A percentile compares a stretch with the other conserved stretches of the same genome.
phyloP scores from a whole-genome alignment of 2,329 filamentous ascomycete species.

The Pseudocercospora pini-densiflorae region DNA sequence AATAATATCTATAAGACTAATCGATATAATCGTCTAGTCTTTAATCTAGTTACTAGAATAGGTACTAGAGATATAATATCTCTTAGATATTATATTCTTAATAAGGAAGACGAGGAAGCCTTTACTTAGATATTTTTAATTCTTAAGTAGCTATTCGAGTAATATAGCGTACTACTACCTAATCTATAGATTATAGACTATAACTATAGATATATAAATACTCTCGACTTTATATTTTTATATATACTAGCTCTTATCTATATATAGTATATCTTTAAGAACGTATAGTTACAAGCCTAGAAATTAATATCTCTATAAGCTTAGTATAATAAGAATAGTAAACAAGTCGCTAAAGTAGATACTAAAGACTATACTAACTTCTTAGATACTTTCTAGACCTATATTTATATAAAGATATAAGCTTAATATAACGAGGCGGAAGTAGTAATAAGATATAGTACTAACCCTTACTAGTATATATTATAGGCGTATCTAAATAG shows the following conservation, averaged over 20 bases:
- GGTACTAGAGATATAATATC: neutral
- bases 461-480: neutral
- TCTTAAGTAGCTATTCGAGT: neutral
- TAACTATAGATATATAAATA: neutral
- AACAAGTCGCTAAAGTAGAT: neutral
- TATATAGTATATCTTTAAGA: neutral
- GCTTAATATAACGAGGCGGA: neutral
- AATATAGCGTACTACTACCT: neutral
- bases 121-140: neutral
- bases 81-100: neutral
- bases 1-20: conserved; percentile 6
- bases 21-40: neutral
- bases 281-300: neutral
- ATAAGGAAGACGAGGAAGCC: neutral
- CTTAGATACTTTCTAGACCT: neutral
- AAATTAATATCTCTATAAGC: neutral
- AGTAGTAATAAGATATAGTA: neutral
- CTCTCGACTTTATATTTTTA: neutral
- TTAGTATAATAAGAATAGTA: neutral
- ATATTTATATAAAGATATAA: neutral
- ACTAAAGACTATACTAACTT: neutral
- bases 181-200: neutral
- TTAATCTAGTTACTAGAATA: neutral
- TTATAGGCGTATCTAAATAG: neutral
- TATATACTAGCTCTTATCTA: neutral